Conservation (phyloP, 345 rosid genomes). For the Salix purpurea region DNA sequence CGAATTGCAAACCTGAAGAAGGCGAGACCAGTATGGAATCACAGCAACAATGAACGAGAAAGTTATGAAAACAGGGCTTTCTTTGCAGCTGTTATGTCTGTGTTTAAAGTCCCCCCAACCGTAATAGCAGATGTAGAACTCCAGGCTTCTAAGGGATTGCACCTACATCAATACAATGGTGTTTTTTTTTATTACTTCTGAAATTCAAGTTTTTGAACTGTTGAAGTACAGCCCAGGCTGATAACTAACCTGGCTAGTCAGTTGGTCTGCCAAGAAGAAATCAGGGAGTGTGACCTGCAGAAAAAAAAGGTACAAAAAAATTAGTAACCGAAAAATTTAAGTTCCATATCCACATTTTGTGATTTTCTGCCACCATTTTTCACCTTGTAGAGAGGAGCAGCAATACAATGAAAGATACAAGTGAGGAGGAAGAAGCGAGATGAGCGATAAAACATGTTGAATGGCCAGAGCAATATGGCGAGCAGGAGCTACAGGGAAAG, state of each 20-base stretch:
- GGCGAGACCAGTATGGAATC: constrained; percentile 56
- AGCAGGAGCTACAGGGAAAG: constrained; percentile 30
- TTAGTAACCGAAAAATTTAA: background rate
- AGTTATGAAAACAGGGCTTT: constrained; percentile 26
- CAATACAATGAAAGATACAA: constrained; percentile 36
- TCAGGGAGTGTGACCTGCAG: constrained; percentile 58
- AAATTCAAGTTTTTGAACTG: background rate
- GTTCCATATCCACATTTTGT: background rate
- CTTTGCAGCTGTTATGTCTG: constrained; percentile 41
- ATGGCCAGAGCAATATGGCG: constrained; percentile 24
- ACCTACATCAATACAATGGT: constrained; percentile 29
- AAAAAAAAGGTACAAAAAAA: background rate
- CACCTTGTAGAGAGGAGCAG: constrained; percentile 49
- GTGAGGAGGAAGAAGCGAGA: constrained; percentile 33
- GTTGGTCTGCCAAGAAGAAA: constrained; percentile 66
- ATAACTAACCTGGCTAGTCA: constrained; percentile 60
- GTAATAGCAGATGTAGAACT: constrained; percentile 68
- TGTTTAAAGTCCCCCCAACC: constrained; percentile 58
- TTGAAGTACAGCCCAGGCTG: background rate
- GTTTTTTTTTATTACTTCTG: background rate
- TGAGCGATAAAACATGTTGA: constrained; percentile 35
- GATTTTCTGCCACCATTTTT: background rate
- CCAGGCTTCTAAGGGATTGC: constrained; percentile 67
- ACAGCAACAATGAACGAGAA: constrained; percentile 55
- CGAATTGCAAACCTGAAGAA: constrained; percentile 42